Base-by-base conservation (phyloP, 2,329 filamentous ascomycete genomes). In the Graphiopsis chlorocephala region DNA sequence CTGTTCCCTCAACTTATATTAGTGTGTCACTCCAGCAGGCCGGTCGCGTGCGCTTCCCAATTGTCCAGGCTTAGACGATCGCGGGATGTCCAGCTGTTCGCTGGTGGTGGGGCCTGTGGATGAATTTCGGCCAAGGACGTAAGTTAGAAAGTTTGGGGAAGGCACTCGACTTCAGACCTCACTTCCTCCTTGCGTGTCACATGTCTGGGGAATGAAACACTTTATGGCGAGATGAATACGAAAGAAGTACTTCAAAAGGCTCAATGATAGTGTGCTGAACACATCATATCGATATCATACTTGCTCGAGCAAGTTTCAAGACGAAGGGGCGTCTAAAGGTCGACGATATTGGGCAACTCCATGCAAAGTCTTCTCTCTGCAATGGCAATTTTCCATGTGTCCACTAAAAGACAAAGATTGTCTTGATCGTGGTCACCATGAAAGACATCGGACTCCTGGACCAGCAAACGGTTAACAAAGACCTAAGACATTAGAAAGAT, bases 51-150 rank as follows among this genome's bases (percentile, higher is more conserved):
- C 20, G 35, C 26, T 33, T 25, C 23, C n/a, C 50, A 31, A 53
- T 53, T 53, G 50, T 15, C 28, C 38, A 56, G 15, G 8, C 26
- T 31, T 48, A 28, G 52, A n/a, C 61, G 50, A 31, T 56, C 50
- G 20, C 23, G 26, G 42, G 53, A 57, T 35, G 61, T 63, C 50
- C 38, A 63, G 52, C 61, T 63, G 61, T 63, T 35, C 31, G 38
- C 33, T 45, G 20, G 45, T 63, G 50, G 61, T 38, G 52, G 61
- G 61, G 61, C 35, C 26, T 20, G 20, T 31, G 25, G 35, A 47
- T 61, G 59, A 61, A 61, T 52, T 61, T 61, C 56, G 56, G 35
- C 56, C 56, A 26, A 56, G n/a, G n/a, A 5, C 20, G 47, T 56
- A 42, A 20, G 15, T 50, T n/a, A 31, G 26, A 26, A 31, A 57